Conservation (phyloP, 495 filamentous ascomycete species). For the Penicillium soppii region DNA sequence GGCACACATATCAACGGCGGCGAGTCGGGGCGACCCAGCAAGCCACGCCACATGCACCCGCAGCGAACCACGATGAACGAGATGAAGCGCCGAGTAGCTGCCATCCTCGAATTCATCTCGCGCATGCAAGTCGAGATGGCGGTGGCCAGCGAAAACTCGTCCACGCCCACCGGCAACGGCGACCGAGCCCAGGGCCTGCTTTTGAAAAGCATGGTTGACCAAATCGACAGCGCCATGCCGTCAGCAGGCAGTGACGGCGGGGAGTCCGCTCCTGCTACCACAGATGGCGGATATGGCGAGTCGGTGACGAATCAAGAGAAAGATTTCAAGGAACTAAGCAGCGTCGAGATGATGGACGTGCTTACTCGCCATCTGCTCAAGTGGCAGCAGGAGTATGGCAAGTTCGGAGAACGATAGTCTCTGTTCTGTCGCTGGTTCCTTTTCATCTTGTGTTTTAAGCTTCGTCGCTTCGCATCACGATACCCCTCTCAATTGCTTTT, state of each 20-base stretch:
- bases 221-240: constrained; percentile 31
- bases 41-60: constrained; percentile 54
- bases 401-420: constrained; percentile 50
- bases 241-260: constrained; percentile 27
- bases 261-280: constrained; percentile 30
- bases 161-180: constrained; percentile 37
- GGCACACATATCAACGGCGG: constrained; percentile 41
- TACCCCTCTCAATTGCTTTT: constrained; percentile 25
- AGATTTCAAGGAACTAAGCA: constrained; percentile 66
- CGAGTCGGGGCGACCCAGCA: constrained; percentile 55
- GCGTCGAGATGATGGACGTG: constrained; percentile 80
- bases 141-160: constrained; percentile 40
- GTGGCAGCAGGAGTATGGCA: constrained; percentile 68
- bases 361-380: constrained; percentile 72
- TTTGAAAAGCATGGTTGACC: constrained; percentile 35
- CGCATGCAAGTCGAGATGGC: constrained; percentile 90
- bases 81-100: constrained; percentile 81
- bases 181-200: constrained; percentile 37
- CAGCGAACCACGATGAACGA: constrained; percentile 78
- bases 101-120: constrained; percentile 86
- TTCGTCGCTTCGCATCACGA: constrained; percentile 23
- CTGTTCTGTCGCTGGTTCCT: neutral
- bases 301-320: constrained; percentile 31
- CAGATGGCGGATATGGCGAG: constrained; percentile 29
- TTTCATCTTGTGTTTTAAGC: constrained; percentile 5